Evolutionary conservation across 75 land plant genomes (phyloP).

Genomic region (Cryptomeria japonica): DNA sequence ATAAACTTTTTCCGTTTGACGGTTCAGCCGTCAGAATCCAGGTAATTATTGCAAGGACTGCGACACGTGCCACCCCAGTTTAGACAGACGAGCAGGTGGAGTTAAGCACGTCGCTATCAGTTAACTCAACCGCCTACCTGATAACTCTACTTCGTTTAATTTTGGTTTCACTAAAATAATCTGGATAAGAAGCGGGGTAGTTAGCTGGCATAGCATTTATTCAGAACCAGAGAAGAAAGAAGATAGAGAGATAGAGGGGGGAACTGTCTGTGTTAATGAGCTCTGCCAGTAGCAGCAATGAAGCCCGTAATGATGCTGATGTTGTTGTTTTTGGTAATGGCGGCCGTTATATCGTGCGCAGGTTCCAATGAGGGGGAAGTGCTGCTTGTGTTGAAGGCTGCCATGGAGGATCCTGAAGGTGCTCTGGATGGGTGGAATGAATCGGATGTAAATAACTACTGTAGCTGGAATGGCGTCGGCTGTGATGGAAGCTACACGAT

Average conservation of each 20-base stretch:
- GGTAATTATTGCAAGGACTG: too few relatives aligned
- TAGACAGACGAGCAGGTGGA: too few relatives aligned
- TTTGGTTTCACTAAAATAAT: too few relatives aligned
- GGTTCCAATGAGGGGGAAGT: constrained; percentile 16
- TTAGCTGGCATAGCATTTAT: too few relatives aligned
- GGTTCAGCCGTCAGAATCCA: too few relatives aligned
- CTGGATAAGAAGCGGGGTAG: too few relatives aligned
- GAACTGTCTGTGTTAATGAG: neutral
- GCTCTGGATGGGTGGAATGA: constrained; percentile 17
- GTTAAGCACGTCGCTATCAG: too few relatives aligned
- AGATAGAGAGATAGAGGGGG: neutral
- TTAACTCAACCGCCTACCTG: too few relatives aligned
- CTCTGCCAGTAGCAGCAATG: neutral
- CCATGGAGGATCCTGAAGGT: constrained; percentile 29
- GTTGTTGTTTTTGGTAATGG: neutral
- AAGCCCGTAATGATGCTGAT: neutral
- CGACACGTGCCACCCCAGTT: too few relatives aligned
- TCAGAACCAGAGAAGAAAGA: too few relatives aligned
- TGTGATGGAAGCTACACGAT: constrained; percentile 12
- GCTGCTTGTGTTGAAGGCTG: constrained; percentile 16
- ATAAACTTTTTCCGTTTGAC: too few relatives aligned
- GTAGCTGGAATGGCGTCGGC: constrained; percentile 28
- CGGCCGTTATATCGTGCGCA: neutral
- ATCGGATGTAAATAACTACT: constrained; percentile 10
- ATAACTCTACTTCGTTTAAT: too few relatives aligned